Percentiles rank a stretch among this genome's conserved stretches.
These are phyloP conservation scores for Zarea fungicola DNA, from an alignment of 2,329 filamentous ascomycete species.

Conservation along the genomic window DNA sequence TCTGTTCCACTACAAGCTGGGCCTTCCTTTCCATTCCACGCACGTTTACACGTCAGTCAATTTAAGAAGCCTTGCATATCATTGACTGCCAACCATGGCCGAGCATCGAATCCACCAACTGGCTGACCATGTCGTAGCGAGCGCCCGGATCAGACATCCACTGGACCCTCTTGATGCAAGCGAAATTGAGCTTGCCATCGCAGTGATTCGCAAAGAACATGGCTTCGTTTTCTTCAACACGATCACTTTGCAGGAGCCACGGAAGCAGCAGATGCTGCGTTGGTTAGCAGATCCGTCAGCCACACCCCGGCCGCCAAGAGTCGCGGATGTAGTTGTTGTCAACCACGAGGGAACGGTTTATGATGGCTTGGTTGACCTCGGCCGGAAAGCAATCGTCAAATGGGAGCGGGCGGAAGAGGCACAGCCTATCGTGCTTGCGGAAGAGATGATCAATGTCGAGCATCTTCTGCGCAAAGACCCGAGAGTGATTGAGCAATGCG, in stretches of 20 bases:
- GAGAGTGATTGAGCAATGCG: conserved; percentile 72
- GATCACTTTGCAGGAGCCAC: conserved; percentile 61
- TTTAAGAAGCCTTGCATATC: no score
- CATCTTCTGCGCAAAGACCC: conserved; percentile 61
- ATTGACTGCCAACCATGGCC: no score
- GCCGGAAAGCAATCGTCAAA: conserved; percentile 34
- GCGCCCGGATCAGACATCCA: no score
- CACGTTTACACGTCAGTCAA: no score
- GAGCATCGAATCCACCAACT: no score
- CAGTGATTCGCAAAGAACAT: conserved; percentile 27
- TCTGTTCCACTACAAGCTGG: no score
- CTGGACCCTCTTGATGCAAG: no score
- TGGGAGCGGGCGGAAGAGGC: conserved; percentile 44
- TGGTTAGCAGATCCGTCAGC: conserved; percentile 51
- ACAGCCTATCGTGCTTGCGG: no score
- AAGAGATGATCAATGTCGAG: conserved; percentile 73
- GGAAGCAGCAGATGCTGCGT: conserved; percentile 59
- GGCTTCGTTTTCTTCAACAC: conserved; percentile 48
- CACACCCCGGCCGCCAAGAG: conserved; percentile 43
- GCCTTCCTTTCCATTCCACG: no score
- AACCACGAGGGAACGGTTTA: conserved; percentile 33
- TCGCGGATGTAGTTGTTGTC: conserved; percentile 44
- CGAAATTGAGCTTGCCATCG: no score
- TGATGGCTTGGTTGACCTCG: conserved; percentile 48
- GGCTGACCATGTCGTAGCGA: no score